Conservation (phyloP, 371 early-diverging fungal species). For the Umbelopsis sp. region DNA sequence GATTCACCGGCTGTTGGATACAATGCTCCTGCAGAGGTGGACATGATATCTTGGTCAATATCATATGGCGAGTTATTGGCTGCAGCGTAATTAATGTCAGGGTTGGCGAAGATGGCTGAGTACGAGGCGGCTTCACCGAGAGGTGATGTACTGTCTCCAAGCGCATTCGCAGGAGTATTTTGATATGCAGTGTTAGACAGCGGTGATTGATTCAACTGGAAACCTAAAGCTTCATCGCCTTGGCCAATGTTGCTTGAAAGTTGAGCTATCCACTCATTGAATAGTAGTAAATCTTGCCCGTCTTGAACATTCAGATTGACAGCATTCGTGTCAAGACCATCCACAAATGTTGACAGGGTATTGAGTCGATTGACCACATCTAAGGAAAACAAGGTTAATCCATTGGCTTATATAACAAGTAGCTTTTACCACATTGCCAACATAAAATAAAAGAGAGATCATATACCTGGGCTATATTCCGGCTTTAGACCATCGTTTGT, state of each 20-base stretch:
- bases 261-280: slow-evolving; percentile 43
- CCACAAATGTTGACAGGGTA: slow-evolving; percentile 31
- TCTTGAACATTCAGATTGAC: slow-evolving; percentile 38
- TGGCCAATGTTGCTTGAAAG: slow-evolving; percentile 27
- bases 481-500: slow-evolving; percentile 29
- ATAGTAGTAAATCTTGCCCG: slow-evolving; percentile 40
- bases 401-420: too few relatives aligned
- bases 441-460: neutral
- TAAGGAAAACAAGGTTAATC: slow-evolving; percentile 13
- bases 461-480: slow-evolving; percentile 29
- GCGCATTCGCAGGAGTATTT: neutral
- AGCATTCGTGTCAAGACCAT: slow-evolving; percentile 26
- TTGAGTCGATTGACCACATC: slow-evolving; percentile 45
- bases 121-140: slow-evolving; percentile 7
- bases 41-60: neutral
- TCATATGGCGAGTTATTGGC: neutral
- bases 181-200: neutral
- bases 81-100: neutral
- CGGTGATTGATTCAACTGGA: neutral
- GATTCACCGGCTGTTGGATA: slow-evolving; percentile 11
- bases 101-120: neutral
- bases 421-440: neutral
- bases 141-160: neutral
- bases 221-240: slow-evolving; percentile 25
- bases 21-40: neutral